Evolutionary conservation across 2,329 filamentous ascomycete species (phyloP).

Genomic region (Lachnellula occidentalis): DNA sequence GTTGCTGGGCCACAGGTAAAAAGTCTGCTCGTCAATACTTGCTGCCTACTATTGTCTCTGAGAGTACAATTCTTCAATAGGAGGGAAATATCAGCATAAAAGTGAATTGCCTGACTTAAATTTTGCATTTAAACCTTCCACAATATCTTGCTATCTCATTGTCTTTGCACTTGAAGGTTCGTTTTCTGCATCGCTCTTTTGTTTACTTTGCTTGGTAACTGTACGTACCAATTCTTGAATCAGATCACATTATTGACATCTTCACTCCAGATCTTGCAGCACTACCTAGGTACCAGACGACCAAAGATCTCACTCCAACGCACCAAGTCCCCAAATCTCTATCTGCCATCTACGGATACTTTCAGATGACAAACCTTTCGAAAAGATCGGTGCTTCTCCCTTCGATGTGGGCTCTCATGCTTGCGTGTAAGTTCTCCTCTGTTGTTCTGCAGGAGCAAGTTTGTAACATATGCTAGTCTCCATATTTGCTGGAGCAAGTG

Average conservation of each 20-base stretch:
- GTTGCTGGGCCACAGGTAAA: no score
- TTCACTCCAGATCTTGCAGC: neutral
- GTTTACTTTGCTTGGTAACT: neutral
- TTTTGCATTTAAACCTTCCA: neutral
- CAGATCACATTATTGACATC: neutral
- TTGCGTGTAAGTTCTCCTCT: neutral
- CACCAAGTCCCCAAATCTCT: neutral
- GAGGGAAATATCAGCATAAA: neutral
- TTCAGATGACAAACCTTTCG: neutral
- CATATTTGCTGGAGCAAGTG: neutral
- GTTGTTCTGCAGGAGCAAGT: neutral
- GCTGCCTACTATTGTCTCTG: no score
- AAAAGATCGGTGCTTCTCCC: neutral
- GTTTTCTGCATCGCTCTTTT: neutral
- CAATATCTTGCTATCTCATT: neutral
- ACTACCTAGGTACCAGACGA: no score
- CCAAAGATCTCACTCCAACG: no score
- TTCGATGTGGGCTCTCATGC: neutral
- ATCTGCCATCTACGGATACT: neutral
- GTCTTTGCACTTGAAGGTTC: neutral
- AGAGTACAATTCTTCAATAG: neutral
- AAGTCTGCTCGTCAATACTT: no score
- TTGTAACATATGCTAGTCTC: neutral
- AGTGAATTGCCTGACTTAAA: neutral
- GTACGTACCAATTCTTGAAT: neutral